Base-by-base conservation (phyloP, 2,329 filamentous ascomycete species). In the Gaeumannomyces tritici region DNA sequence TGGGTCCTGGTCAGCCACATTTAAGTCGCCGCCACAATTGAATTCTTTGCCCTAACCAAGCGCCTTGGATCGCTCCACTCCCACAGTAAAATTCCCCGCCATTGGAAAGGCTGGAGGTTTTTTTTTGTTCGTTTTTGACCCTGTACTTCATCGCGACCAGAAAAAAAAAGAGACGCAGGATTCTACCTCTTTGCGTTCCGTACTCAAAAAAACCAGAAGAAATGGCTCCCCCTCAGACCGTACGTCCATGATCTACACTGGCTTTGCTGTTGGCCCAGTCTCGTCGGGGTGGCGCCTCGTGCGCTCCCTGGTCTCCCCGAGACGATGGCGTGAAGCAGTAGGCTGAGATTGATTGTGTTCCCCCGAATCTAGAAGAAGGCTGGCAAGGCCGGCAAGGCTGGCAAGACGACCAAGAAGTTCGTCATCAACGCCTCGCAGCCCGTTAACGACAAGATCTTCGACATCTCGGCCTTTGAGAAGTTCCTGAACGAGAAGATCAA, bases 401-500 rank as follows among this genome's bases (percentile, higher is more conserved):
- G 79, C 75, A 93, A 93, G 87, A 80, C 88, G 75, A 92, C 89
- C 76, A 92, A 93, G 86, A 93, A 93, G 93, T 99, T 91, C 89
- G 89, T 96, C 85, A 98, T 99, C 90, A 96, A 99, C 85, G 93
- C 93, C 80, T 93, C 91, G 75, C 93, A 98, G 83, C 95, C 95
- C 74, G 93, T 93, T 72, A 90, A 87, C 83, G 95, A 99, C 87
- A 98, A 98, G 89, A 99, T 99, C 87, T 98, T 99, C 88, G 95
- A 99, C 80, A 88, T 96, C 78, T 88, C 90, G 74, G 93, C 93
- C 72, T 99, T 99, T 80, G 93, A 97, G 84, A 98, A 98, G 88
- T 99, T 99, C 90, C 90, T 99, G 68, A 93, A 97, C 87, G 95
- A 98, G 82, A 92, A 90, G 83, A 96, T 99, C 89, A 95, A 99